Evolutionary conservation across 495 filamentous ascomycete genomes (phyloP).

Genomic region (Penicillium tannophilum): DNA sequence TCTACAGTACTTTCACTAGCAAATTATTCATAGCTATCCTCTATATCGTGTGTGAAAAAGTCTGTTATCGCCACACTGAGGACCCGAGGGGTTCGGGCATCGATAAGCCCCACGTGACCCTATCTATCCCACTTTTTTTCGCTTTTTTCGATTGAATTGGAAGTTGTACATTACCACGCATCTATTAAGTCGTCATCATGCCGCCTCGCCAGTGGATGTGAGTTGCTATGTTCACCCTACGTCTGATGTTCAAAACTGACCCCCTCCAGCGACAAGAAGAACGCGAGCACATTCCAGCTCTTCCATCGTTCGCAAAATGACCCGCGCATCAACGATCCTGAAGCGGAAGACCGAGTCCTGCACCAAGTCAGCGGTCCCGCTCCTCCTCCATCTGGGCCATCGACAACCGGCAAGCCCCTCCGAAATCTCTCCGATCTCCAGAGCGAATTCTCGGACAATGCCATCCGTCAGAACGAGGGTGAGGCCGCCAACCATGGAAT

Average conservation of each 20-base stretch:
- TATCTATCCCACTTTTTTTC: constrained; percentile 39
- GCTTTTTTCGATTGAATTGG: constrained; percentile 26
- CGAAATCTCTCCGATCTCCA: constrained; percentile 69
- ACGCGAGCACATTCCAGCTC: constrained; percentile 85
- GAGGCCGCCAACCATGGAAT: constrained; percentile 94
- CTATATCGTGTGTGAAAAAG: not conserved
- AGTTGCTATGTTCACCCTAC: constrained; percentile 30
- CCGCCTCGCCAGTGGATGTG: constrained; percentile 86
- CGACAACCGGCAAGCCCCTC: constrained; percentile 33
- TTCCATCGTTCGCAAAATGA: constrained; percentile 97
- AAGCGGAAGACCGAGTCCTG: constrained; percentile 81
- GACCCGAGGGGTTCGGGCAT: constrained; percentile 32
- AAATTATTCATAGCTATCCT: not conserved
- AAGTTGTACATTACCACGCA: constrained; percentile 11
- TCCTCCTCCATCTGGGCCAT: constrained; percentile 29
- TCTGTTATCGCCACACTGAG: constrained; percentile 16
- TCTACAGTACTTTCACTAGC: not conserved
- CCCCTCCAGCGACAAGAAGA: constrained; percentile 81
- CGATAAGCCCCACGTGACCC: constrained; percentile 44
- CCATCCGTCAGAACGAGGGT: constrained; percentile 85
- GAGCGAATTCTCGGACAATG: constrained; percentile 68
- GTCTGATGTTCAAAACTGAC: constrained; percentile 13
- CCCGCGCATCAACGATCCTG: constrained; percentile 85
- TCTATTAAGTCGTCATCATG: constrained; percentile 53
- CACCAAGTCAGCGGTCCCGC: constrained; percentile 48